Evolutionary conservation across 2,329 filamentous ascomycete species (phyloP), one percentile per base, ranked within the genome.

Genomic region (Ilyonectria robusta): DNA sequence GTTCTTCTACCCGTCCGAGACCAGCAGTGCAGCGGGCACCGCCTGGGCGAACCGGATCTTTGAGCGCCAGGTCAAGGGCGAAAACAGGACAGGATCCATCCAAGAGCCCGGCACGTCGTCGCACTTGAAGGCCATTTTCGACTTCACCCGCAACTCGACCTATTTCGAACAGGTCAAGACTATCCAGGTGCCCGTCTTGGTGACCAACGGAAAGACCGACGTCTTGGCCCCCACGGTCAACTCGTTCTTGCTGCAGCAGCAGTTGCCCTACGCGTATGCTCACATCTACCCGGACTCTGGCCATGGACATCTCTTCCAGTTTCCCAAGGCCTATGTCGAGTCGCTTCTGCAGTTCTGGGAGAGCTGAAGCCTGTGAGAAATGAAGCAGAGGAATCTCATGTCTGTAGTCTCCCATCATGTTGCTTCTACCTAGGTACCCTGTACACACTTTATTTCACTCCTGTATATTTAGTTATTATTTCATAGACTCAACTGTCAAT

Each of bases 141-240:
- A 37, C 13, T 37, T 37, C 33, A 15, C 33, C 33, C 13, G 10
- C 33, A 37, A 37, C 33, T 15, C 33, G 10, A 37, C 9, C 10
- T 15, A 11, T 11, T 37, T 46, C 7, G 40, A 46, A 4, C 40
- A n/a, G 4, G 35, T 58, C 5, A 31, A 47, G 15, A 42, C 42
- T 46, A 58, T 58, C 2, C 42, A 44, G 15, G 40, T 11, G 6
- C 40, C 55, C 17, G 17, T 29, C n/a, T 19, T 58, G 23, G 55
- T 47, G 19, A 58, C 55, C 15, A 58, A 58, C 17, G 55, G 55
- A 9, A 23, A 58, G 10, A 46, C 15, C 26, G 55, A 58, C 55
- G n/a, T 46, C 40, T 29, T 58, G 40, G 11, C 40, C 4, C 37
- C 37, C 19, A 58, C 55, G 19, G 21, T 23, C 5, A 58, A 58